phyloP scores from a whole-genome alignment of 2,329 filamentous ascomycete species.

The Cadophora sp. region DNA sequence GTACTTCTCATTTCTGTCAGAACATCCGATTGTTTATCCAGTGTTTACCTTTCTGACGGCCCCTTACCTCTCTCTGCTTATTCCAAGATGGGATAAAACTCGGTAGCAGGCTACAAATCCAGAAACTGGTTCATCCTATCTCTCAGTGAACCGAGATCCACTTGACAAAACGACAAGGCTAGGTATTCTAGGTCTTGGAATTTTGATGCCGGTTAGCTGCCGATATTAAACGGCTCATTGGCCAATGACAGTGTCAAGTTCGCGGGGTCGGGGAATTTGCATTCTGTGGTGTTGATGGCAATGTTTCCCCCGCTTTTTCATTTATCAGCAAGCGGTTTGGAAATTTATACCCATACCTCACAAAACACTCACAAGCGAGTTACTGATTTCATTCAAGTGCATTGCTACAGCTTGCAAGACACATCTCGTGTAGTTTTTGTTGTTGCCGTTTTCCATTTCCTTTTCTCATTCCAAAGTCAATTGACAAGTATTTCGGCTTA shows the following conservation, averaged over 20 bases:
- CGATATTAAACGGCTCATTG: not conserved
- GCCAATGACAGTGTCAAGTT: not conserved
- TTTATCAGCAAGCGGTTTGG: too few species aligned
- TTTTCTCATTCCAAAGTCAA: not conserved
- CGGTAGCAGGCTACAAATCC: not conserved
- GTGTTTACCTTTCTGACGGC: too few species aligned
- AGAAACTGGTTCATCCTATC: not conserved
- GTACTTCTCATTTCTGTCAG: too few species aligned
- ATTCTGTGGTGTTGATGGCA: not conserved
- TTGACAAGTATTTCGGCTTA: not conserved
- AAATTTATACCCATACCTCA: too few species aligned
- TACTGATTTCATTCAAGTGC: too few species aligned
- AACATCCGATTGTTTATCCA: too few species aligned
- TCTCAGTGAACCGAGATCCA: not conserved
- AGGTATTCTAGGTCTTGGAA: conserved; percentile 2
- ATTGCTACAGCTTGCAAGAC: too few species aligned
- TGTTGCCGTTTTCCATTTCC: too few species aligned
- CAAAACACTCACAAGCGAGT: too few species aligned
- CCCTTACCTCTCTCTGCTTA: too few species aligned
- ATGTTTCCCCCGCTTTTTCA: not conserved
- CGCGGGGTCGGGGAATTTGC: not conserved
- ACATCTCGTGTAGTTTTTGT: too few species aligned
- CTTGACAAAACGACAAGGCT: not conserved
- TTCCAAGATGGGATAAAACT: too few species aligned
- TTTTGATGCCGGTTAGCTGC: not conserved